phyloP scores from a whole-genome alignment of 345 rosid species.

The Syzygium jambos region DNA sequence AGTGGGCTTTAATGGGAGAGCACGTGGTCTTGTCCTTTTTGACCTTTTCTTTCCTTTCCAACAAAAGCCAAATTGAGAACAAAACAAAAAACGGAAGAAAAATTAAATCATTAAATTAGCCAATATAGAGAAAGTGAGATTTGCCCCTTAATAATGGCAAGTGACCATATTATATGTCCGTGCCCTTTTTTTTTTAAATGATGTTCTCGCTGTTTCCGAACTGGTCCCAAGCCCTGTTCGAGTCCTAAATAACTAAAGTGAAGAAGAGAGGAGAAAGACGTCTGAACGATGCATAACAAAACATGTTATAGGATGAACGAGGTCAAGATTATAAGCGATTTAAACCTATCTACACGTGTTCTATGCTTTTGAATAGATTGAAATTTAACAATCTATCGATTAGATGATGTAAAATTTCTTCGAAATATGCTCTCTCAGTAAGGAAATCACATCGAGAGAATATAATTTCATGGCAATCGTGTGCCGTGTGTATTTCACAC shows the following conservation, averaged over 20 bases:
- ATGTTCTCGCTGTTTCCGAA: not conserved
- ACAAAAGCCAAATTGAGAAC: not conserved
- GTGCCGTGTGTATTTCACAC: not conserved
- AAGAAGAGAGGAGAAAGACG: not conserved
- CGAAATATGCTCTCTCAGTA: accelerated
- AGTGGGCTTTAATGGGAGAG: not conserved
- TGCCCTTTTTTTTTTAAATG: not conserved
- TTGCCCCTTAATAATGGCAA: not conserved
- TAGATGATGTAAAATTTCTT: not conserved
- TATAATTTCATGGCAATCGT: not conserved
- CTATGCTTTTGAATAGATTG: not conserved
- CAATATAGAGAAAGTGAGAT: not conserved
- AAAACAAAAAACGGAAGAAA: not conserved
- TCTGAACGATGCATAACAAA: not conserved
- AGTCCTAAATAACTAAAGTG: not conserved
- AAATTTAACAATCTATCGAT: not conserved
- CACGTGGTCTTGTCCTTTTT: not conserved
- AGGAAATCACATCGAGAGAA: not conserved
- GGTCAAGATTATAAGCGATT: not conserved
- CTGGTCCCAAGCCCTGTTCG: not conserved
- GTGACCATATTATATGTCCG: not conserved
- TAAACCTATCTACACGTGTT: not conserved
- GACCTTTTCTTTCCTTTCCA: not conserved
- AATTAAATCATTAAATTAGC: not conserved
- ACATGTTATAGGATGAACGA: not conserved